phyloP scores from a whole-genome alignment of 768 basidiomycete genomes.

The Collybia mongolica region DNA sequence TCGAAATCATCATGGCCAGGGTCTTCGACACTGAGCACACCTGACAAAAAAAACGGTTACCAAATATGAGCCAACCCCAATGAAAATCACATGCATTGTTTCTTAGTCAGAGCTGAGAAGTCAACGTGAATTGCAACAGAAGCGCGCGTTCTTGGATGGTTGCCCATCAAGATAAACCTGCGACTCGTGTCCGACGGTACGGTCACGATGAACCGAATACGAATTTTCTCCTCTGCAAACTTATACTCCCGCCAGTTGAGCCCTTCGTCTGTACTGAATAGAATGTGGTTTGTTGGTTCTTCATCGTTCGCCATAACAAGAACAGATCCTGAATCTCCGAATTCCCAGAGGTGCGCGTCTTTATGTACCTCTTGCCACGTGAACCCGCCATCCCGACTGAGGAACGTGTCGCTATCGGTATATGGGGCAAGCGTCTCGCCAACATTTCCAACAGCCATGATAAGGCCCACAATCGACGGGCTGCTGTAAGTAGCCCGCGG shows the following conservation, averaged over 20 bases:
- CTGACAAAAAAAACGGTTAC: constrained; percentile 34
- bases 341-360: constrained; percentile 97
- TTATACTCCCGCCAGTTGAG: constrained; percentile 84
- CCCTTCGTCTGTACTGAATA: constrained; percentile 92
- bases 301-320: constrained; percentile 96
- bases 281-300: constrained; percentile 82
- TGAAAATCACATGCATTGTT: constrained; percentile 59
- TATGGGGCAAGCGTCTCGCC: constrained; percentile 82
- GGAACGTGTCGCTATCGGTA: constrained; percentile 89
- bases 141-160: constrained; percentile 41
- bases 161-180: constrained; percentile 84
- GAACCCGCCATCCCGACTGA: constrained; percentile 94
- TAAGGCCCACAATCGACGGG: constrained; percentile 85
- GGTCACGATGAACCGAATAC: constrained; percentile 78
- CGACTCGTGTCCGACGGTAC: constrained; percentile 90
- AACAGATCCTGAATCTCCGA: constrained; percentile 94
- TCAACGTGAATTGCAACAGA: constrained; percentile 84
- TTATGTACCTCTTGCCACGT: constrained; percentile 99
- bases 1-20: constrained; percentile 92
- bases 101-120: constrained; percentile 74
- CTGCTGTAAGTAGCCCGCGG: constrained; percentile 92
- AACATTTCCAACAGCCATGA: constrained; percentile 97
- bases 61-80: not conserved
- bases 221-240: constrained; percentile 72
- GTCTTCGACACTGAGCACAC: constrained; percentile 65